phyloP scores from a whole-genome alignment of 2,329 filamentous ascomycete genomes.

The Xylariaceae sp. region DNA sequence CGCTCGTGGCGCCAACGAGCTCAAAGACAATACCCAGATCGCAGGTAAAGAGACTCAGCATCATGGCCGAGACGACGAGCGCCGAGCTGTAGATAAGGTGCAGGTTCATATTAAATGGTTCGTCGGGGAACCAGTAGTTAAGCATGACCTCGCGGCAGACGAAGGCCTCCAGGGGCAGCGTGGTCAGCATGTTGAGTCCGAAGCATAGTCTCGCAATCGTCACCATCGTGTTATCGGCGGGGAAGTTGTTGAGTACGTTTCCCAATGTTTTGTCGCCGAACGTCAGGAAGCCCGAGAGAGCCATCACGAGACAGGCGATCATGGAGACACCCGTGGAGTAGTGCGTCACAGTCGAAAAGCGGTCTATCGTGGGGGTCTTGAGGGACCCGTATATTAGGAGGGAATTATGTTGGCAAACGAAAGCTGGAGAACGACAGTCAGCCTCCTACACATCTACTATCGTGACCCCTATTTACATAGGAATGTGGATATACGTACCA shows the following conservation, averaged over 20 bases:
- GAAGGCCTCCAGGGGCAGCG: slow-evolving; percentile 91
- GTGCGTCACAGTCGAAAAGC: slow-evolving; percentile 89
- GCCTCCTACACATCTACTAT: slow-evolving; percentile 10
- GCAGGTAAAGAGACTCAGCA: slow-evolving; percentile 76
- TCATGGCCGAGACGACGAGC: slow-evolving; percentile 74
- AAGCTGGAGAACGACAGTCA: slow-evolving; percentile 42
- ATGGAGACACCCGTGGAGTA: slow-evolving; percentile 87
- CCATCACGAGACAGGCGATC: slow-evolving; percentile 85
- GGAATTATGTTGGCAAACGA: slow-evolving; percentile 85
- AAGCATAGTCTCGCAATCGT: slow-evolving; percentile 94
- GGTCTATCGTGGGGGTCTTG: slow-evolving; percentile 88
- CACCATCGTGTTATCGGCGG: slow-evolving; percentile 82
- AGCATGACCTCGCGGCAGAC: slow-evolving; percentile 96
- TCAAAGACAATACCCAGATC: slow-evolving; percentile 94
- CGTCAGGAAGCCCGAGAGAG: slow-evolving; percentile 80
- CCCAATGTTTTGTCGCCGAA: slow-evolving; percentile 90
- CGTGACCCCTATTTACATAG: neutral
- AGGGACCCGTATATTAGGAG: slow-evolving; percentile 96
- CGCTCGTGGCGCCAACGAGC: slow-evolving; percentile 89
- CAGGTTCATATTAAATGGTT: slow-evolving; percentile 72
- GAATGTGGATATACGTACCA: slow-evolving; percentile 48
- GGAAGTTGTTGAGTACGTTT: slow-evolving; percentile 98
- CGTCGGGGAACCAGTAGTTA: slow-evolving; percentile 68
- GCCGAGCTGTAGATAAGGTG: slow-evolving; percentile 83
- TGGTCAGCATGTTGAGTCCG: slow-evolving; percentile 97